Conservation (phyloP, 2,329 filamentous ascomycete species). For the Penicillium fuscoglaucum region DNA sequence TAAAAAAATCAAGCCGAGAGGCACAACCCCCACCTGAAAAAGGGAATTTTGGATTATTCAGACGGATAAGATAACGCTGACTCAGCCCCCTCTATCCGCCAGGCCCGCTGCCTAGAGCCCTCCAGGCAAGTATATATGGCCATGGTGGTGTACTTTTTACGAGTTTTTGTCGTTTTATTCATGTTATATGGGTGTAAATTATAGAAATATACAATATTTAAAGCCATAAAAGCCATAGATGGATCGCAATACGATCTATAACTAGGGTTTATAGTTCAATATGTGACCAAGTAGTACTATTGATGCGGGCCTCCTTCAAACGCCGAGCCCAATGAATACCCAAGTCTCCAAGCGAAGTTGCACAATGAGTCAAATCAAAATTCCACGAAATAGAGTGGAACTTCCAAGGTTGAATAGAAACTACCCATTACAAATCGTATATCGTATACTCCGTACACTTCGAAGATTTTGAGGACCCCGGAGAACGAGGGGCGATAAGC, state of each 20-base stretch:
- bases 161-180: neutral
- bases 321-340: conserved; percentile 12
- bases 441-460: neutral
- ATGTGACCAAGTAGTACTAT: neutral
- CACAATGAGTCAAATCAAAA: conserved; percentile 4
- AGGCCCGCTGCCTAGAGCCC: neutral
- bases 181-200: neutral
- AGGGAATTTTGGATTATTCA: conserved; percentile 30
- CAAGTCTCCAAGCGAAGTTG: conserved; percentile 12
- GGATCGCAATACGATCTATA: neutral
- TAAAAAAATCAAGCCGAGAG: conserved; percentile 13
- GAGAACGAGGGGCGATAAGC: conserved; percentile 32
- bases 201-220: neutral
- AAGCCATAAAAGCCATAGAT: too few species aligned
- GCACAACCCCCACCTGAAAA: conserved; percentile 29
- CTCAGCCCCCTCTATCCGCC: conserved; percentile 18
- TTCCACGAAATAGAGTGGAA: neutral
- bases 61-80: conserved; percentile 36
- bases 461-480: conserved; percentile 22
- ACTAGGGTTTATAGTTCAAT: neutral
- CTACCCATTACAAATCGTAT: too few species aligned
- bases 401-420: neutral
- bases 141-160: neutral
- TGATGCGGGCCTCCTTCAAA: conserved; percentile 3
- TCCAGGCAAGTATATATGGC: neutral